Evolutionary conservation across 768 basidiomycete genomes (phyloP).

Genomic region (Fistulinella prunicolor): DNA sequence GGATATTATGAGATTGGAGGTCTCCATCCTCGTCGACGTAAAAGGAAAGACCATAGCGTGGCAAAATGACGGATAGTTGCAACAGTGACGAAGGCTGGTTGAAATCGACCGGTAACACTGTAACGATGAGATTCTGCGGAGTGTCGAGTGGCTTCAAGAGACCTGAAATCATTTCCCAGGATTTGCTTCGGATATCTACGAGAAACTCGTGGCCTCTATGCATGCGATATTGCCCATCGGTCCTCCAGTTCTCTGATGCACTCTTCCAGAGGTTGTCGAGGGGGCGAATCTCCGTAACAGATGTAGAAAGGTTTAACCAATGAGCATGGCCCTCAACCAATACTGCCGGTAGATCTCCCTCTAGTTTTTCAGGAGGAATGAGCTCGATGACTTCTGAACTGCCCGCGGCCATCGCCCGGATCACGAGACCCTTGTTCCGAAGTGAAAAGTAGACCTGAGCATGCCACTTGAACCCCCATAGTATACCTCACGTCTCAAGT

Average conservation of each 20-base stretch:
- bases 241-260: constrained; percentile 16
- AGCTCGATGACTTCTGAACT: constrained; percentile 4
- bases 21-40: constrained; percentile 20
- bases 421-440: neutral
- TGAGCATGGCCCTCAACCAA: constrained; percentile 20
- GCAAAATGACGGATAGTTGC: constrained; percentile 27
- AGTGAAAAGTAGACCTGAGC: neutral
- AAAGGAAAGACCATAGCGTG: constrained; percentile 39
- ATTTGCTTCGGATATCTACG: constrained; percentile 16
- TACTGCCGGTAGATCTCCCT: constrained; percentile 15
- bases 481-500: neutral
- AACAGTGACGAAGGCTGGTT: neutral
- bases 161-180: constrained; percentile 18
- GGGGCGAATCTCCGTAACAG: constrained; percentile 20
- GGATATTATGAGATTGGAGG: constrained; percentile 33
- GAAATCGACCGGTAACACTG: neutral
- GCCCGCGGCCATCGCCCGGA: neutral
- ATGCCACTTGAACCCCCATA: neutral
- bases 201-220: constrained; percentile 3
- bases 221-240: constrained; percentile 1
- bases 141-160: constrained; percentile 15
- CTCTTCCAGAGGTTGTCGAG: constrained; percentile 12
- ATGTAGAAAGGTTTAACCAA: constrained; percentile 18
- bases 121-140: constrained; percentile 16
- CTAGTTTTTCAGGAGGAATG: constrained; percentile 13